These are phyloP conservation scores for Angophora floribunda DNA, from an alignment of 345 rosid genomes.

Conservation along the genomic window DNA sequence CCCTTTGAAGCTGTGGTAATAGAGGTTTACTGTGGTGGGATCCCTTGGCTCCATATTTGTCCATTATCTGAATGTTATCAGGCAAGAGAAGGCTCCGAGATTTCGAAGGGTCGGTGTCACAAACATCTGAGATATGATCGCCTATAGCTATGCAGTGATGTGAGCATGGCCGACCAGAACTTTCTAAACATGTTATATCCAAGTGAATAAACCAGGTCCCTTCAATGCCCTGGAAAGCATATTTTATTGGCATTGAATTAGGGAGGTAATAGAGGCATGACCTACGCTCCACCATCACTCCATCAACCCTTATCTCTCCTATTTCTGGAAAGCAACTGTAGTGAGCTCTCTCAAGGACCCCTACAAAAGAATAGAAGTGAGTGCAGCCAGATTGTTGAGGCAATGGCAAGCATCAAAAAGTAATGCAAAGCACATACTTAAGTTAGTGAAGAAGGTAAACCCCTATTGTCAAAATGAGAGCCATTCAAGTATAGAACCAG, in stretches of 20 bases:
- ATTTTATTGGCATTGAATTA: conserved; percentile 29
- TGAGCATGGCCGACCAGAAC: not conserved
- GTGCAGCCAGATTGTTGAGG: not conserved
- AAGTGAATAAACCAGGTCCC: conserved; percentile 32
- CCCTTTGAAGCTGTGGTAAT: not conserved
- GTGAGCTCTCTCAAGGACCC: conserved; percentile 42
- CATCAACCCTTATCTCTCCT: conserved; percentile 35
- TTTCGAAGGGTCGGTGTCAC: not conserved
- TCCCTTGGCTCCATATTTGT: not conserved
- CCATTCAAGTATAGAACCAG: not conserved
- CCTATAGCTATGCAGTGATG: not conserved
- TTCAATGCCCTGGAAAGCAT: conserved; percentile 27
- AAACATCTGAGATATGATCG: not conserved
- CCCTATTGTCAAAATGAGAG: not conserved
- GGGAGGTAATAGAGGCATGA: conserved; percentile 34
- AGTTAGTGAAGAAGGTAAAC: not conserved
- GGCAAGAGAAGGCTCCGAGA: not conserved
- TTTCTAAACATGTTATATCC: conserved; percentile 9
- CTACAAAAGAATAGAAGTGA: conserved; percentile 17
- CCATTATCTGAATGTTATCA: not conserved
- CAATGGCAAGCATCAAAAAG: not conserved
- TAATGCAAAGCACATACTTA: not conserved
- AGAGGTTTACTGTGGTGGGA: not conserved
- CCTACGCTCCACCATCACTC: conserved; percentile 39
- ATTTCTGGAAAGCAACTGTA: conserved; percentile 23